phyloP scores from a whole-genome alignment of 768 basidiomycete species.

The Podaxis sp. region DNA sequence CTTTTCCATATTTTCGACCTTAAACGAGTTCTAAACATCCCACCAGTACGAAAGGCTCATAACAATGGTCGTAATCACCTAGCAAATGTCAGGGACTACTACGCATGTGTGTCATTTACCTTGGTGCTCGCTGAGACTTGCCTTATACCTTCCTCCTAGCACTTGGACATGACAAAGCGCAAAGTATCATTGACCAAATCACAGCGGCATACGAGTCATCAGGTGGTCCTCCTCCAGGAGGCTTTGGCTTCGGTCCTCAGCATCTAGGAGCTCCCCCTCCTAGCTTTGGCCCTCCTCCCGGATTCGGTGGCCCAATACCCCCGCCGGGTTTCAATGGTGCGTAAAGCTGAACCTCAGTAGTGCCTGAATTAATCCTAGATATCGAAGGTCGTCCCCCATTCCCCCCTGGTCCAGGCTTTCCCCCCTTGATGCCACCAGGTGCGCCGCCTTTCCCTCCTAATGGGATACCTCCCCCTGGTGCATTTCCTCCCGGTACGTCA shows the following conservation, averaged over 20 bases:
- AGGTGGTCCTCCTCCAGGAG: slow-evolving; percentile 81
- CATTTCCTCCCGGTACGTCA: slow-evolving; percentile 38
- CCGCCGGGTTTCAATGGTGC: slow-evolving; percentile 52
- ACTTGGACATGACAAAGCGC: slow-evolving; percentile 94
- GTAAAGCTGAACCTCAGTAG: slow-evolving; percentile 17
- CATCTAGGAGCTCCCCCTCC: slow-evolving; percentile 61
- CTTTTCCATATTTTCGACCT: neutral
- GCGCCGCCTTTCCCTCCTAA: slow-evolving; percentile 73
- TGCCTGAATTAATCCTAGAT: slow-evolving; percentile 1
- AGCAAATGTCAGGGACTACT: slow-evolving; percentile 95
- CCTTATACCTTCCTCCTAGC: slow-evolving; percentile 35
- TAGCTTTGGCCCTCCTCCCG: slow-evolving; percentile 40
- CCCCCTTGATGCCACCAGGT: slow-evolving; percentile 47
- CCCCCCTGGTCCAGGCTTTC: slow-evolving; percentile 60
- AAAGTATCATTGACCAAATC: slow-evolving; percentile 98
- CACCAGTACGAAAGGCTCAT: slow-evolving; percentile 91
- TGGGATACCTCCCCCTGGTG: slow-evolving; percentile 30
- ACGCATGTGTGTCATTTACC: slow-evolving; percentile 63
- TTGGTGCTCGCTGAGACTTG: neutral
- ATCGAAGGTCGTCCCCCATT: slow-evolving; percentile 61
- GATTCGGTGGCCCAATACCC: slow-evolving; percentile 47
- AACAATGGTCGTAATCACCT: slow-evolving; percentile 97
- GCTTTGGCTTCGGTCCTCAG: slow-evolving; percentile 83
- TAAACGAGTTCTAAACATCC: slow-evolving; percentile 5
- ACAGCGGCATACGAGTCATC: slow-evolving; percentile 88